phyloP scores from a whole-genome alignment of 805 yeast genomes.

The Yueomyces sp. region DNA sequence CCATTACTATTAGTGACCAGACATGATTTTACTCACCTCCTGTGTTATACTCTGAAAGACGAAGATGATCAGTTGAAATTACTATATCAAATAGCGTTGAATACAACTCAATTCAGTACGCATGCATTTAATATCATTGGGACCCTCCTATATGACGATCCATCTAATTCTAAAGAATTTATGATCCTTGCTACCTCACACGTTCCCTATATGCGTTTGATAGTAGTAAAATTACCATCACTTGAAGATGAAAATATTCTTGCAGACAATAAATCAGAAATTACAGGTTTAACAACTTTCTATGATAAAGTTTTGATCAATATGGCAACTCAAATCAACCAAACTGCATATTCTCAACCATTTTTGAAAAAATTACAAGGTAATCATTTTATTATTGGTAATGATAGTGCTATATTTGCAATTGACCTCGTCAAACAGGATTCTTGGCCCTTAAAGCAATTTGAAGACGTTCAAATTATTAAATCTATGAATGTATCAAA shows the following conservation, averaged over 20 bases:
- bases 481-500: constrained; percentile 13
- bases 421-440: constrained; percentile 22
- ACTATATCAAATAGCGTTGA: constrained; percentile 40
- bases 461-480: constrained; percentile 17
- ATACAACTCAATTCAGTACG: constrained; percentile 60
- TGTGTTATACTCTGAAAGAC: constrained; percentile 24
- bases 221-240: constrained; percentile 36
- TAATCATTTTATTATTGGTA: constrained; percentile 11
- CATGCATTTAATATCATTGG: constrained; percentile 35
- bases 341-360: constrained; percentile 20
- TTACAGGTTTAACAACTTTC: constrained; percentile 2
- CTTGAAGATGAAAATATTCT: background rate
- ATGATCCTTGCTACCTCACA: constrained; percentile 65
- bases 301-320: constrained; percentile 18
- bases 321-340: constrained; percentile 17
- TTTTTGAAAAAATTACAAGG: constrained; percentile 14
- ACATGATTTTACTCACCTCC: constrained; percentile 44
- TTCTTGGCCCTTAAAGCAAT: constrained; percentile 17
- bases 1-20: constrained; percentile 43
- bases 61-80: constrained; percentile 19
- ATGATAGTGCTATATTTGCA: constrained; percentile 17
- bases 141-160: constrained; percentile 5
- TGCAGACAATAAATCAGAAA: background rate
- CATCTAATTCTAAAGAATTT: background rate
- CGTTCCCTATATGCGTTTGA: constrained; percentile 59